These are phyloP conservation scores for Nothophoma quercina DNA, from an alignment of 2,329 filamentous ascomycete genomes.

Conservation along the genomic window DNA sequence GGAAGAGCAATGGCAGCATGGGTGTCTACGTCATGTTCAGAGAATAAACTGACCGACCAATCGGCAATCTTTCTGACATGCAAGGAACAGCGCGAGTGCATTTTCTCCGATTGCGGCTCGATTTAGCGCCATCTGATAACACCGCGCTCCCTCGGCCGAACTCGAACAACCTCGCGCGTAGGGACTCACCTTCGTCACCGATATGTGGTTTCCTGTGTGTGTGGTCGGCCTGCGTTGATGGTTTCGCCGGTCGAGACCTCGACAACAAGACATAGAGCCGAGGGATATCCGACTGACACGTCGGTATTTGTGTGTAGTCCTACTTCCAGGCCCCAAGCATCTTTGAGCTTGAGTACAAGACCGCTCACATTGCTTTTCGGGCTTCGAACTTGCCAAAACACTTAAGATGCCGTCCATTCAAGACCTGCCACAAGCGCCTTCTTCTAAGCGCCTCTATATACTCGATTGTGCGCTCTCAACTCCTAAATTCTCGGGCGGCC, in stretches of 20 bases:
- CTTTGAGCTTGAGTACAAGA: not conserved
- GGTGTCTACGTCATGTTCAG: too few species aligned
- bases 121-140: constrained; percentile 1
- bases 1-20: too few species aligned
- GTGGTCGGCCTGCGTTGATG: not conserved
- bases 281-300: constrained; percentile 2
- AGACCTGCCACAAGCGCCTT: not conserved
- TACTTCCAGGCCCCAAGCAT: too few species aligned
- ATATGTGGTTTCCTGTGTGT: too few species aligned
- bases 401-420: constrained; percentile 36
- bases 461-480: constrained; percentile 12
- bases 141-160: constrained; percentile 10
- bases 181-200: not conserved
- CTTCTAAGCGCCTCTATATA: constrained; percentile 5
- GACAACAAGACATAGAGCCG: not conserved
- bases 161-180: not conserved
- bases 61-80: constrained; percentile 44
- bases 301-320: not conserved
- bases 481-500: constrained; percentile 2
- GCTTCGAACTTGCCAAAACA: not conserved
- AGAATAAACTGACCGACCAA: not conserved
- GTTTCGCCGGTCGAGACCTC: not conserved
- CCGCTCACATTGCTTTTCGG: not conserved
- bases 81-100: not conserved
- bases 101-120: constrained; percentile 3